Base-by-base conservation (phyloP, 345 rosid genomes). In the Anastatica hierochuntica region DNA sequence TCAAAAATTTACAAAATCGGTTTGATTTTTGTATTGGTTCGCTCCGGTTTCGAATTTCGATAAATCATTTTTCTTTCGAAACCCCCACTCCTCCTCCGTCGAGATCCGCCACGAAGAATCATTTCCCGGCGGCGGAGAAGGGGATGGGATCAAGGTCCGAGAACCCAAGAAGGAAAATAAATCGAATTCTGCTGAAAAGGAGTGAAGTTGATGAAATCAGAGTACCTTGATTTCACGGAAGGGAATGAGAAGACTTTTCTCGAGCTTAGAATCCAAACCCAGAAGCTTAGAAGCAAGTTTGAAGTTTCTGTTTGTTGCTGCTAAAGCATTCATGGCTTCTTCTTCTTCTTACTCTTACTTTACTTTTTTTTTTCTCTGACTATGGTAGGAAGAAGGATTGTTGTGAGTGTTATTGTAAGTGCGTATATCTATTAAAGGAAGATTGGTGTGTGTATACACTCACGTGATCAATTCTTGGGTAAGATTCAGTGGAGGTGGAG, bases 161-260 rank as follows among this genome's bases (percentile, higher is more conserved):
- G n/a, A n/a, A n/a, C n/a, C n/a, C n/a, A n/a, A n/a, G n/a, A n/a
- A n/a, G n/a, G n/a, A n/a, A n/a, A n/a, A n/a, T n/a, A n/a, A n/a
- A n/a, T n/a, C n/a, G n/a, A n/a, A n/a, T n/a, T n/a, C n/a, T n/a
- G n/a, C n/a, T n/a, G n/a, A 21, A 21, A 21, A 21, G 24, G 24
- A 21, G 24, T 21, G 26, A 23, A 6, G 6, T 29, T 53, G 60
- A 46, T n/a, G n/a, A n/a, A n/a, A n/a, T n/a, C n/a, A n/a, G n/a
- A n/a, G n/a, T n/a, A 90, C 98, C 95, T 92, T 92, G 64, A 92
- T 88, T 65, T 92, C 97, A 66, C 98, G 78, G 70, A 88, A 92
- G 2, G 98, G 98, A 64, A 92, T 92, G 51, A 92, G 90, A 51
- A 92, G 71, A 70, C 95, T 80, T 61, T 68, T 88, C 82, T 88